A percentile compares a stretch with the other conserved stretches of the same genome.
These are phyloP conservation scores for Esteya vermicola DNA, from an alignment of 2,329 filamentous ascomycete species.

Conservation along the genomic window DNA sequence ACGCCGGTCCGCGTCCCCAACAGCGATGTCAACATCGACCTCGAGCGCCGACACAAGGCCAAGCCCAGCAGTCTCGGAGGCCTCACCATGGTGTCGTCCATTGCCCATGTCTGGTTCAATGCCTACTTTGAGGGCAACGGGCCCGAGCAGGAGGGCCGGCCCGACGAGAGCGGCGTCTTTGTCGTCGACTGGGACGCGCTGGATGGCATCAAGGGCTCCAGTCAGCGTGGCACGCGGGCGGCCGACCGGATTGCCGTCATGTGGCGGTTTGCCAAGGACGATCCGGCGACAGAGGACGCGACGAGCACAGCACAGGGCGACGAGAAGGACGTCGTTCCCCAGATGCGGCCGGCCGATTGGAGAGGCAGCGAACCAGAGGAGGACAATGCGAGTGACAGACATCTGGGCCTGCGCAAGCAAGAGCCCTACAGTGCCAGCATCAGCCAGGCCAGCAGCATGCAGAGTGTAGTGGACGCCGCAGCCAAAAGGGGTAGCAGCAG, in stretches of 20 bases:
- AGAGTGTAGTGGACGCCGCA: slow-evolving; percentile 19
- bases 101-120: slow-evolving; percentile 97
- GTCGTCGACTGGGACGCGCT: slow-evolving; percentile 51
- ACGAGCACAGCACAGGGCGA: slow-evolving; percentile 10
- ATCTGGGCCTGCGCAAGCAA: slow-evolving; percentile 53
- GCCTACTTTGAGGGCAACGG: slow-evolving; percentile 77
- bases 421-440: slow-evolving; percentile 51
- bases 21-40: slow-evolving; percentile 79
- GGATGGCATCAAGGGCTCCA: slow-evolving; percentile 89
- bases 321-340: slow-evolving; percentile 49
- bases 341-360: slow-evolving; percentile 63
- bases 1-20: slow-evolving; percentile 57
- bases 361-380: slow-evolving; percentile 39
- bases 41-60: slow-evolving; percentile 74
- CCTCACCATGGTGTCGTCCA: slow-evolving; percentile 78
- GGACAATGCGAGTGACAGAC: slow-evolving; percentile 39
- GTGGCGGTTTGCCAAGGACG: slow-evolving; percentile 44
- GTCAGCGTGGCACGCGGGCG: slow-evolving; percentile 64
- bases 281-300: slow-evolving; percentile 1
- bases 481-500: slow-evolving; percentile 5
- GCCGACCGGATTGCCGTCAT: slow-evolving; percentile 75
- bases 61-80: slow-evolving; percentile 56
- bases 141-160: slow-evolving; percentile 49
- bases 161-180: slow-evolving; percentile 53
- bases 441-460: slow-evolving; percentile 59